Conservation (phyloP, 1,284 basidiomycete genomes). For the Leccinum pachyderme region DNA sequence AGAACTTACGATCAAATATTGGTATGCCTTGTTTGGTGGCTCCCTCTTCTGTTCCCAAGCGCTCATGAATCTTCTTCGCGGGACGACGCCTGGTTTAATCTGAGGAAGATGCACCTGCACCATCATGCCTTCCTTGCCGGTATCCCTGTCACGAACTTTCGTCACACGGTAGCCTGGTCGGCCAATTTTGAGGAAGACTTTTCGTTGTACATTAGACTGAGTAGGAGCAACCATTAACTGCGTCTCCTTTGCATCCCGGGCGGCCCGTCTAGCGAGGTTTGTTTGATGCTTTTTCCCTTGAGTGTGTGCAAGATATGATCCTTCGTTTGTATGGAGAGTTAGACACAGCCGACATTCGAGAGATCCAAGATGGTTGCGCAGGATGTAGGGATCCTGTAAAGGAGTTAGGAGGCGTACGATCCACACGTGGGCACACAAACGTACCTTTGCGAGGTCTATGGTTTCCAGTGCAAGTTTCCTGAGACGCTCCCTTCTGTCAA, state of each 20-base stretch:
- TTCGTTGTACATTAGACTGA: slow-evolving; percentile 76
- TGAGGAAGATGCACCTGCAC: slow-evolving; percentile 97
- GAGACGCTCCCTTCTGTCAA: slow-evolving; percentile 92
- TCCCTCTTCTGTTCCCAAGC: slow-evolving; percentile 98
- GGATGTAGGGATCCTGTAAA: slow-evolving; percentile 92
- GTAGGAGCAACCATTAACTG: slow-evolving; percentile 82
- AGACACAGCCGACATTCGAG: slow-evolving; percentile 98
- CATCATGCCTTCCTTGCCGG: slow-evolving; percentile 89
- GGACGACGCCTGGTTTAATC: slow-evolving; percentile 84
- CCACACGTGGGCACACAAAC: background rate
- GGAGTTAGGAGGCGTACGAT: slow-evolving; percentile 2
- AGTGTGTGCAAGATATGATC: slow-evolving; percentile 98
- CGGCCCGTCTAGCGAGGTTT: slow-evolving; percentile 94
- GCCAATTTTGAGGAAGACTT: slow-evolving; percentile 97
- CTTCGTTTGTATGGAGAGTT: slow-evolving; percentile 98
- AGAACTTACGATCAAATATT: slow-evolving; percentile 90
- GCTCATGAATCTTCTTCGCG: slow-evolving; percentile 94
- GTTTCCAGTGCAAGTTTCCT: slow-evolving; percentile 95
- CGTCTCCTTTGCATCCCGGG: slow-evolving; percentile 91
- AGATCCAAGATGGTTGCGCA: slow-evolving; percentile 96
- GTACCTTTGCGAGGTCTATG: slow-evolving; percentile 90
- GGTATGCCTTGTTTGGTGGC: slow-evolving; percentile 92
- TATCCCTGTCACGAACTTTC: slow-evolving; percentile 78
- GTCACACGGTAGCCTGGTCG: slow-evolving; percentile 92
- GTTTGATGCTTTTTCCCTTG: slow-evolving; percentile 99